A percentile compares a stretch with the other conserved stretches of the same genome.
Conservation (phyloP, 108 stramenopile species). For the Skeletonema grethae region DNA sequence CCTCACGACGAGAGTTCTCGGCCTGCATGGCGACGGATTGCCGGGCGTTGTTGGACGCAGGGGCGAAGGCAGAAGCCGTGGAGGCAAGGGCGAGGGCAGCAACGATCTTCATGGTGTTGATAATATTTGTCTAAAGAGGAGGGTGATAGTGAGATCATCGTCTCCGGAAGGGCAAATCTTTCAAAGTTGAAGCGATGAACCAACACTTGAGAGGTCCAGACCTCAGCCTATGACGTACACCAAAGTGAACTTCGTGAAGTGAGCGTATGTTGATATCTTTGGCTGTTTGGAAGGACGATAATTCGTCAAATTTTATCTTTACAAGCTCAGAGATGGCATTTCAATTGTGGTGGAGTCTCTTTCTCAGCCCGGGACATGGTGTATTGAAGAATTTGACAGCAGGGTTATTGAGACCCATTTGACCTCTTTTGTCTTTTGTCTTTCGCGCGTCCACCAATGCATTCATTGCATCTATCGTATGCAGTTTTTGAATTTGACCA, state of each 20-base stretch:
- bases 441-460: no score
- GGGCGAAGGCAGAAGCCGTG: constrained; percentile 76
- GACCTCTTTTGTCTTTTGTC: no score
- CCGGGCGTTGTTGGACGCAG: constrained; percentile 42
- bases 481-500: no score
- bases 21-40: constrained; percentile 30
- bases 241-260: background rate
- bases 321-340: background rate
- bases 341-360: background rate
- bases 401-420: no score
- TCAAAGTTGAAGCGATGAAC: background rate
- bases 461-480: no score
- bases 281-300: background rate
- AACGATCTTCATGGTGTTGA: constrained; percentile 81
- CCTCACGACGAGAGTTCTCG: constrained; percentile 76
- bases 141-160: constrained; percentile 1
- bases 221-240: background rate
- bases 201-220: background rate
- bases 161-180: background rate
- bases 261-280: background rate
- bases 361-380: no score
- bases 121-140: constrained; percentile 33
- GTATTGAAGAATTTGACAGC: background rate
- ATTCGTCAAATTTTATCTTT: background rate
- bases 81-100: constrained; percentile 75